Base-by-base conservation (phyloP, 1,284 basidiomycete species). In the Pseudozyma hubeiensis region DNA sequence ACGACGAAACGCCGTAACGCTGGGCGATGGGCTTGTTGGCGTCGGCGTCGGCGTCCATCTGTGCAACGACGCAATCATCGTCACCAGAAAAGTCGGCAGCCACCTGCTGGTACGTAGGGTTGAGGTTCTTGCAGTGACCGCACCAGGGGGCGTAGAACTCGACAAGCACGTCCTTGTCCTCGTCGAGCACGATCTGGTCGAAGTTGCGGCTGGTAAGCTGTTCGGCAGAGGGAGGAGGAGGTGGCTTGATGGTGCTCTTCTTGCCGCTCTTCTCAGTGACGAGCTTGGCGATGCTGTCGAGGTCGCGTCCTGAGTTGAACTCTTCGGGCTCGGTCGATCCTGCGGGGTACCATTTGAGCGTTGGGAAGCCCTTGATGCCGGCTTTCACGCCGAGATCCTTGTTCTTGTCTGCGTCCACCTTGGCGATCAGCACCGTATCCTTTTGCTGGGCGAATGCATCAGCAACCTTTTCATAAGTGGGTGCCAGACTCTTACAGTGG, bases 101-200 rank as follows among this genome's bases (percentile, higher is more conserved):
- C 46, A 99, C 90, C 43, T 88, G 89, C 76, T 97, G 94, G 93
- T 94, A 99, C 61, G 88, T 93, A 17, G 97, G 97, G 85, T 93
- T 93, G 78, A 99, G 90, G 80, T 93, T 92, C 87, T 97, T 97
- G 91, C 94, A 96, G 81, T 86, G 86, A 39, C 85, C 85, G 68
- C 87, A 97, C 96, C 97, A 99, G 56, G 93, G 90, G 56, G 96
- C 97, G 83, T 94, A 98, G 63, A 85, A 95, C 87, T 99, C 97
- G 80, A 97, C 88, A 78, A 99, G 94, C 77, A 98, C 91, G 85
- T 99, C 96, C 87, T 97, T 97, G 72, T 57, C 65, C 50, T 94
- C 91, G 84, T 97, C 91, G 70, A 90, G 90, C 40, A 93, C 91
- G 58, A 96, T 87, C 65, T 82, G 66, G 9, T 98, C 93, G 81